phyloP scores from a whole-genome alignment of 495 filamentous ascomycete species.

The Penicillium malachiteum region DNA sequence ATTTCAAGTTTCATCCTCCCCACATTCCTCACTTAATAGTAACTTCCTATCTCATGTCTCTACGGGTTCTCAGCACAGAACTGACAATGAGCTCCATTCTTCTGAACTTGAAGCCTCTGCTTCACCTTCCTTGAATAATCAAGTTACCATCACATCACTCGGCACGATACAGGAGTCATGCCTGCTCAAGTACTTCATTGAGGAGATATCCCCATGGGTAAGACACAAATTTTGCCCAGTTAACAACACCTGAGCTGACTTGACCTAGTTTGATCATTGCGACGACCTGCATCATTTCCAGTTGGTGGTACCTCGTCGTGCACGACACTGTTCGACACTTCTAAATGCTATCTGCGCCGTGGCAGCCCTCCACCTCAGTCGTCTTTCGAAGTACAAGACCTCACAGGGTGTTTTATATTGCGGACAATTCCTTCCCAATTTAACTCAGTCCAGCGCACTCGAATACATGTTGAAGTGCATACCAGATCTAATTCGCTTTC shows the following conservation, averaged over 20 bases:
- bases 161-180: conserved; percentile 22
- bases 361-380: conserved; percentile 20
- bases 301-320: conserved; percentile 21
- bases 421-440: conserved; percentile 17
- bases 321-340: conserved; percentile 17
- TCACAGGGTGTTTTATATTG: conserved; percentile 17
- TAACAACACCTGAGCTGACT: background rate
- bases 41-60: background rate
- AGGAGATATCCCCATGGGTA: conserved; percentile 33
- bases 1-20: background rate
- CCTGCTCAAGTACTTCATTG: conserved; percentile 26
- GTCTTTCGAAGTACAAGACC: conserved; percentile 25
- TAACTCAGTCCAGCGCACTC: conserved; percentile 19
- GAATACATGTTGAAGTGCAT: conserved; percentile 32
- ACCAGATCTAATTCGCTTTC: conserved; percentile 22
- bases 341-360: conserved; percentile 28
- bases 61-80: background rate
- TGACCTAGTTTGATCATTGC: conserved; percentile 27
- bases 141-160: background rate
- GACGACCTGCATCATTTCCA: conserved; percentile 26
- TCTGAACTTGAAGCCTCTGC: background rate
- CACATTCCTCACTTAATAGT: background rate
- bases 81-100: too few species aligned
- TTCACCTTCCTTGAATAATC: conserved; percentile 2
- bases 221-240: background rate